Evolutionary conservation across 106 monocot genomes (phyloP), one percentile per base, ranked within the genome.

Genomic region (Phalaenopsis aphrodite): DNA sequence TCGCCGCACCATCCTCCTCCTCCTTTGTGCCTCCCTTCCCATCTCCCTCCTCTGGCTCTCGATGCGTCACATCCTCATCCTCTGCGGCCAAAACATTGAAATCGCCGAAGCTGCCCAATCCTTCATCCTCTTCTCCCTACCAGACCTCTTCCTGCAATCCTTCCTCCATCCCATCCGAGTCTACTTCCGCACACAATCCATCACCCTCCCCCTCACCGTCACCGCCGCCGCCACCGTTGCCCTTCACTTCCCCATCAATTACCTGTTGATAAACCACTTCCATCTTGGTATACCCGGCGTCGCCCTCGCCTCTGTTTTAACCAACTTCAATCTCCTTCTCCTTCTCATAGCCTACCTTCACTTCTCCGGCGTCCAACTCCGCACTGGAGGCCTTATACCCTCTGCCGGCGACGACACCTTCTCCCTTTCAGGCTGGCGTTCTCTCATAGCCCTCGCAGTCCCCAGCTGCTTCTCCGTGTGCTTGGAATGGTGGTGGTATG

Each of bases 401-500:
- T 36, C 84, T 5, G 52, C 41, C 9, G 77, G 36, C 2, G 74
- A 74, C 16, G 77, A 23, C 18, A 66, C 43, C 67, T 57, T 52
- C 42, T 49, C 24, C 4, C 76, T 79, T 52, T 48, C 9, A 21
- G 87, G 74, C 8, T 89, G 86, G 86, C 69, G 65, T n/a, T 36
- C 84, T 6, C 82, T 89, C 39, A 56, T 89, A 21, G 21, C 46
- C 68, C 80, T 89, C 30, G 84, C 84, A 14, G 48, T 87, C 7
- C 84, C 84, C 46, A 87, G 89, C 80, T 89, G 89, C 82, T 19
- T 85, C 15, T 87, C 87, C 43, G 96, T 97, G 11, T 96, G 96
- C 76, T 79, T 96, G 45, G 96, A 96, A 77, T 96, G 96, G 96
- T 96, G 96, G 96, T 96, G 96, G 93, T 96, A 96, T 81, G 96